Evolutionary conservation across 1,284 basidiomycete species (phyloP).

Genomic region (Naganishia albida): DNA sequence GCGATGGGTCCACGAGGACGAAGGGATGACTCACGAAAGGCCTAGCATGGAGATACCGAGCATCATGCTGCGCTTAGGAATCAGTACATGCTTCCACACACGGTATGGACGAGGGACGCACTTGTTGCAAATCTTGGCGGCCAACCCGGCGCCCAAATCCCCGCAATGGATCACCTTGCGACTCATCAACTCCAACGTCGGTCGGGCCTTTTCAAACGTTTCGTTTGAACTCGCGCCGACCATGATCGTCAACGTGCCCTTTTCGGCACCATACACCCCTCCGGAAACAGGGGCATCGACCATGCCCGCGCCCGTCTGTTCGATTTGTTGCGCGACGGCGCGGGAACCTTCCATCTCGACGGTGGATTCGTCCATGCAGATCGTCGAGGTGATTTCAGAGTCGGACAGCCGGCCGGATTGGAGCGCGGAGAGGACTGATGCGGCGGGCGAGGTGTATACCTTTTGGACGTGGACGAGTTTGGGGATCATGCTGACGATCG

Average conservation of each 20-base stretch:
- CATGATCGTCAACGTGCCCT: slow-evolving; percentile 83
- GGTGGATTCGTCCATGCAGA: slow-evolving; percentile 86
- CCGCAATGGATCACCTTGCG: slow-evolving; percentile 80
- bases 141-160: slow-evolving; percentile 77
- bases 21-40: slow-evolving; percentile 27
- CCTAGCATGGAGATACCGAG: slow-evolving; percentile 36
- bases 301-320: slow-evolving; percentile 67
- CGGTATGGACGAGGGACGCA: slow-evolving; percentile 63
- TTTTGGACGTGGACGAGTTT: slow-evolving; percentile 76
- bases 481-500: slow-evolving; percentile 81
- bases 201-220: slow-evolving; percentile 64
- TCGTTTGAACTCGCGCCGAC: slow-evolving; percentile 68
- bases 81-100: not conserved
- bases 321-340: slow-evolving; percentile 63
- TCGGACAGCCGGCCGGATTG: slow-evolving; percentile 37
- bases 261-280: slow-evolving; percentile 78
- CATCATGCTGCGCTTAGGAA: slow-evolving; percentile 27
- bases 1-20: not conserved
- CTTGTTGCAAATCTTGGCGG: slow-evolving; percentile 86
- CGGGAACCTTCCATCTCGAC: slow-evolving; percentile 74
- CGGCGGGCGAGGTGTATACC: slow-evolving; percentile 59
- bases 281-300: slow-evolving; percentile 90
- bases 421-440: slow-evolving; percentile 28
- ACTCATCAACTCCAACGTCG: slow-evolving; percentile 68
- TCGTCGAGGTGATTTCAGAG: slow-evolving; percentile 52